Percentiles rank a stretch among this genome's conserved stretches.
Evolutionary conservation across 805 yeast genomes (phyloP).

Genomic region (Saccharomycopsis fodiens): DNA sequence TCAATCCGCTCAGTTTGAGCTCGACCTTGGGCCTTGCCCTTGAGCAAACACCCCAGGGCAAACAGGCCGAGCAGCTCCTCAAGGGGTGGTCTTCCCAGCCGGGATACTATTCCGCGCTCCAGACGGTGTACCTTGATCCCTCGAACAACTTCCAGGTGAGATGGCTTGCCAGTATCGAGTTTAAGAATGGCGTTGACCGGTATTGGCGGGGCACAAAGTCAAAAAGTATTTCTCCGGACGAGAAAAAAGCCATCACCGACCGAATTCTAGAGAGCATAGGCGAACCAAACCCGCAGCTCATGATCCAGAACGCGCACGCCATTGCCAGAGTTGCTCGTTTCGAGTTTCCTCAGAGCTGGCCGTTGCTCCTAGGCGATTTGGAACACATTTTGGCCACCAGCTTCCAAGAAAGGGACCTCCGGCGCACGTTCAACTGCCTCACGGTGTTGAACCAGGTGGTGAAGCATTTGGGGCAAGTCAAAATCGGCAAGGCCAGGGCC

Average conservation of each 20-base stretch:
- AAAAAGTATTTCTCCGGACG: constrained; percentile 51
- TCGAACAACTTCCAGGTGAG: constrained; percentile 57
- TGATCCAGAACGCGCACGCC: constrained; percentile 80
- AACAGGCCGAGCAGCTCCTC: constrained; percentile 61
- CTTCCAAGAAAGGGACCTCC: constrained; percentile 37
- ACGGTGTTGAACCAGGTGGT: constrained; percentile 69
- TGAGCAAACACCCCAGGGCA: constrained; percentile 34
- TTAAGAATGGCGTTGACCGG: constrained; percentile 81
- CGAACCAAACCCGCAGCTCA: constrained; percentile 67
- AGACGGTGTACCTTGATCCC: constrained; percentile 51
- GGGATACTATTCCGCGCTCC: constrained; percentile 48
- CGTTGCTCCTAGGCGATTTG: constrained; percentile 62
- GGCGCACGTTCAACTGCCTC: constrained; percentile 54
- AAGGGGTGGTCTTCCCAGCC: constrained; percentile 59
- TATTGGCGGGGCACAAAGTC: constrained; percentile 72
- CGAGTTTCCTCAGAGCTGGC: constrained; percentile 90
- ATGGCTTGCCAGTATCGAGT: constrained; percentile 81
- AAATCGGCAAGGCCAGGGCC: constrained; percentile 76
- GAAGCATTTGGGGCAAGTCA: constrained; percentile 63
- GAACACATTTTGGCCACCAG: constrained; percentile 35
- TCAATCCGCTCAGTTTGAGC: constrained; percentile 1
- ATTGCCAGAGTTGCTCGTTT: constrained; percentile 68
- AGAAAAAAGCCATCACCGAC: constrained; percentile 54
- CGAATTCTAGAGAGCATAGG: constrained; percentile 51
- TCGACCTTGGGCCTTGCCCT: constrained; percentile 1